A percentile compares a stretch with the other conserved stretches of the same genome.
phyloP scores from a whole-genome alignment of 2,329 filamentous ascomycete genomes.

The Daldinia sp. region DNA sequence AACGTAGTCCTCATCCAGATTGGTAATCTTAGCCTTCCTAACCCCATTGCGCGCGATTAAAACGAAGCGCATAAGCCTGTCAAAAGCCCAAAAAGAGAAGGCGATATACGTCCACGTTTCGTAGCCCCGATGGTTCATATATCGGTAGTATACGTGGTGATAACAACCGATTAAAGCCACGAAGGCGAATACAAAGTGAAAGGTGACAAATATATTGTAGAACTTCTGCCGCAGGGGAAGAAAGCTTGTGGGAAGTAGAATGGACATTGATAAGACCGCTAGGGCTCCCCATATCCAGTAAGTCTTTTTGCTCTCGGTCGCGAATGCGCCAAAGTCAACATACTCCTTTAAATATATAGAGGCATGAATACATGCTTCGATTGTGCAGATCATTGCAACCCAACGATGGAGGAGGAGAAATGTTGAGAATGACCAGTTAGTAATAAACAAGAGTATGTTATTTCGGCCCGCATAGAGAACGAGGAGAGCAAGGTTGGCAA shows the following conservation, averaged over 20 bases:
- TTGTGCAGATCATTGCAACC: slow-evolving; percentile 42
- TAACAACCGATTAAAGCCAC: slow-evolving; percentile 42
- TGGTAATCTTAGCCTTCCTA: slow-evolving; percentile 9
- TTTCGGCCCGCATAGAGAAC: slow-evolving; percentile 44
- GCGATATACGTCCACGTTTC: slow-evolving; percentile 42
- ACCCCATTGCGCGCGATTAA: slow-evolving; percentile 30
- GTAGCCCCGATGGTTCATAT: slow-evolving; percentile 39
- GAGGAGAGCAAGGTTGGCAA: slow-evolving; percentile 43
- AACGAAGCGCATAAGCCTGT: slow-evolving; percentile 33
- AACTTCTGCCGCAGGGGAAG: slow-evolving; percentile 42
- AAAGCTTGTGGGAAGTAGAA: slow-evolving; percentile 41
- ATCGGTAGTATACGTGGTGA: slow-evolving; percentile 41
- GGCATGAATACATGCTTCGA: slow-evolving; percentile 44
- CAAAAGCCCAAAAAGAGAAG: slow-evolving; percentile 41
- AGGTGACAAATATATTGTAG: slow-evolving; percentile 45
- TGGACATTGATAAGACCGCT: slow-evolving; percentile 38
- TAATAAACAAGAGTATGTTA: slow-evolving; percentile 42
- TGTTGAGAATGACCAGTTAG: slow-evolving; percentile 44
- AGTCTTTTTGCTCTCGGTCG: slow-evolving; percentile 5
- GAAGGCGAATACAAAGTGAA: slow-evolving; percentile 44
- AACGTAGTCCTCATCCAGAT: slow-evolving; percentile 35
- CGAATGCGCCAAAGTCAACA: not conserved
- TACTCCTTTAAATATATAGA: slow-evolving; percentile 31
- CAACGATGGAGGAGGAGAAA: slow-evolving; percentile 45
- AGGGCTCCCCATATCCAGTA: slow-evolving; percentile 43